Evolutionary conservation across 2,329 filamentous ascomycete species (phyloP).

Genomic region (Alternaria conjuncta): DNA sequence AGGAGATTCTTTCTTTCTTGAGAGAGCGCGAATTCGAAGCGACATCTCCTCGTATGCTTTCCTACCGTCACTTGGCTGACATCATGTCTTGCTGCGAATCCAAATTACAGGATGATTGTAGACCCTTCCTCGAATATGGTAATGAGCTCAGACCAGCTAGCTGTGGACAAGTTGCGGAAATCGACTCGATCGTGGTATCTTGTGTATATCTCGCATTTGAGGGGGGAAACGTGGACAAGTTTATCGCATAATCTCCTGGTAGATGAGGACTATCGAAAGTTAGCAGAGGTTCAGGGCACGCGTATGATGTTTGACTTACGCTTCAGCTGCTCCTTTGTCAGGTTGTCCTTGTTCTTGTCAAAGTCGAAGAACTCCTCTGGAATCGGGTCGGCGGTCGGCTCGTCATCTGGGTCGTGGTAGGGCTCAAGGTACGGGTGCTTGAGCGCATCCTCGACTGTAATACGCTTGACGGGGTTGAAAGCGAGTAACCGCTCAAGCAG

Average conservation of each 20-base stretch:
- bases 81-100: conserved; percentile 13
- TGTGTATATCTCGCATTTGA: conserved; percentile 28
- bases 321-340: conserved; percentile 98
- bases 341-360: conserved; percentile 98
- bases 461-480: conserved; percentile 98
- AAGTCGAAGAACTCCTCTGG: conserved; percentile 99
- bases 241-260: conserved; percentile 91
- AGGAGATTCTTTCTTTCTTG: conserved; percentile 10
- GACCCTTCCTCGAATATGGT: conserved; percentile 13
- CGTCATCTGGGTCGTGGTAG: conserved; percentile 98
- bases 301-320: conserved; percentile 57
- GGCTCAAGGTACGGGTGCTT: conserved; percentile 98
- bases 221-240: conserved; percentile 10
- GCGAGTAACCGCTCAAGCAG: conserved; percentile 93
- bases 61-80: conserved; percentile 7
- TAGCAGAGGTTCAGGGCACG: conserved; percentile 8
- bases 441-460: conserved; percentile 95
- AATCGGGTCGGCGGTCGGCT: conserved; percentile 94
- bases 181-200: conserved; percentile 29
- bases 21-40: conserved; percentile 1
- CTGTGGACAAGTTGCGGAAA: conserved; percentile 23
- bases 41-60: conserved; percentile 2
- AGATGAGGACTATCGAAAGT: conserved; percentile 73
- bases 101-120: conserved; percentile 21
- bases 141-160: conserved; percentile 37